A percentile compares a stretch with the other conserved stretches of the same genome.
phyloP scores from a whole-genome alignment of 2,329 filamentous ascomycete genomes.

The Endocalyx cinctus region DNA sequence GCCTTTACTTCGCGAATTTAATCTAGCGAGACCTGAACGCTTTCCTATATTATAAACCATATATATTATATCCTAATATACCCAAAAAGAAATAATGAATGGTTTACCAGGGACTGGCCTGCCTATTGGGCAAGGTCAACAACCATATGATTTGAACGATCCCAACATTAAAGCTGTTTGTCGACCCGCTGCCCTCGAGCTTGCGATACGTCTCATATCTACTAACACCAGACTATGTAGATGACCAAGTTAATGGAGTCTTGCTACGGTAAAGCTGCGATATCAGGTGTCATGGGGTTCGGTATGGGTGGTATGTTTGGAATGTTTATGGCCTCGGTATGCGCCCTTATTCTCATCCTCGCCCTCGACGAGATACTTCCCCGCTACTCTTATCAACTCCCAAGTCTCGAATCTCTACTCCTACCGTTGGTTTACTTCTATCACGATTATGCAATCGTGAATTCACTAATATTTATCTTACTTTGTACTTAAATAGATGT shows the following conservation, averaged over 20 bases:
- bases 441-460: no score
- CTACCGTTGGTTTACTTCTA: no score
- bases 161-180: conserved; percentile 48
- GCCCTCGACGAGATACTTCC: no score
- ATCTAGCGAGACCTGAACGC: background rate
- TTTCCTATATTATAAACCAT: background rate
- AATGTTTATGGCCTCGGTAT: conserved; percentile 94
- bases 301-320: conserved; percentile 91
- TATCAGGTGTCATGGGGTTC: conserved; percentile 91
- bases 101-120: conserved; percentile 20
- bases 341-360: conserved; percentile 28
- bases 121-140: conserved; percentile 8
- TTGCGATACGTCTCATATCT: no score
- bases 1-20: background rate
- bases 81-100: no score
- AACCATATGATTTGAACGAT: conserved; percentile 37
- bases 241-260: conserved; percentile 87
- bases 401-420: no score
- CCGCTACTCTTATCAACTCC: no score
- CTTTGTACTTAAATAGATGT: no score
- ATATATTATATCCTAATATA: no score
- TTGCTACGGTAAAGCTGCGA: conserved; percentile 80
- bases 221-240: no score
- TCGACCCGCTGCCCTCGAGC: no score
- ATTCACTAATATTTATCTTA: no score